phyloP scores from a whole-genome alignment of 768 basidiomycete genomes.

The Coprinellus aureogranulatus region DNA sequence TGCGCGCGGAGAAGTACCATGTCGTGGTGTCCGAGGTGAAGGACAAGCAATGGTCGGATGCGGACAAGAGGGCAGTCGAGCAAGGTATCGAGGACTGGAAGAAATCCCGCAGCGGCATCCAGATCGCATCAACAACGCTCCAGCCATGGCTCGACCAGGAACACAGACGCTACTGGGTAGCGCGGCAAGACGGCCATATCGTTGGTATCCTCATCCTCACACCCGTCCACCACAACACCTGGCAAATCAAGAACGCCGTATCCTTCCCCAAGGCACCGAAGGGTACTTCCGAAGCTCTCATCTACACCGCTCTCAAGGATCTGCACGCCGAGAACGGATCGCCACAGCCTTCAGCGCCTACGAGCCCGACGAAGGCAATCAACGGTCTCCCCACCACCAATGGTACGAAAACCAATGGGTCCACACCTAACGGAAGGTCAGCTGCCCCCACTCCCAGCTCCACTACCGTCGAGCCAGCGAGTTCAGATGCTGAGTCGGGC shows the following conservation, averaged over 20 bases:
- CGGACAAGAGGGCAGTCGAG: constrained; percentile 47
- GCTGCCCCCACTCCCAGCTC: background rate
- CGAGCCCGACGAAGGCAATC: too few species aligned
- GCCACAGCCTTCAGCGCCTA: too few species aligned
- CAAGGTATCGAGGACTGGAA: constrained; percentile 60
- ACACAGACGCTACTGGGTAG: constrained; percentile 59
- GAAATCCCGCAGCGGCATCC: constrained; percentile 48
- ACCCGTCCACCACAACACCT: constrained; percentile 40
- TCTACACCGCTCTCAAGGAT: constrained; percentile 45
- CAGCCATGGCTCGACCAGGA: constrained; percentile 55
- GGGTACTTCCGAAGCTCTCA: constrained; percentile 53
- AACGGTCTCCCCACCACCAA: too few species aligned
- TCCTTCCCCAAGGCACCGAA: constrained; percentile 53
- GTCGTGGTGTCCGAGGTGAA: constrained; percentile 48
- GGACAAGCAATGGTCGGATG: constrained; percentile 37
- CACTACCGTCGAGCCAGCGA: background rate
- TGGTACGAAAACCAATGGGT: constrained; percentile 8
- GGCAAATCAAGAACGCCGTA: constrained; percentile 55
- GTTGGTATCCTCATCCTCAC: constrained; percentile 53
- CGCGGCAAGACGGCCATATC: constrained; percentile 37
- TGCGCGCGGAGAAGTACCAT: constrained; percentile 53
- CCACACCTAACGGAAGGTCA: too few species aligned
- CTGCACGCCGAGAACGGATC: constrained; percentile 30
- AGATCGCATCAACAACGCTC: constrained; percentile 52
- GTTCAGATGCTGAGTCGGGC: background rate